Evolutionary conservation across 73 alveolate species (phyloP).

Genomic region (Tetrahymena malaccensis): DNA sequence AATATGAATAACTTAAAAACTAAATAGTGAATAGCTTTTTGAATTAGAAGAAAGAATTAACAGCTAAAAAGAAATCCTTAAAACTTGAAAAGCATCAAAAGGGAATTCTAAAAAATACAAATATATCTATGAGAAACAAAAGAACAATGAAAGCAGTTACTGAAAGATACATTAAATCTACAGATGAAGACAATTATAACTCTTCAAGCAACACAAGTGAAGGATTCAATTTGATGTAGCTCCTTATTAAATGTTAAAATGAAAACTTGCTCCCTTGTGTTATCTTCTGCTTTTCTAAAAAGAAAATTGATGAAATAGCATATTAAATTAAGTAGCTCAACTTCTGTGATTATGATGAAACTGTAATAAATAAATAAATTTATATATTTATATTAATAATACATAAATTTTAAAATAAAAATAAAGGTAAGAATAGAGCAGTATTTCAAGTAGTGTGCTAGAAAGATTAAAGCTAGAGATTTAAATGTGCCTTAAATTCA

Average conservation of each 20-base stretch:
- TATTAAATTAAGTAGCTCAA: conserved; percentile 24
- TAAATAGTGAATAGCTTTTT: conserved; percentile 7
- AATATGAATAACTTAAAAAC: not conserved
- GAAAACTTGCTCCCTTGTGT: conserved; percentile 88
- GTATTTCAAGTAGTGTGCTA: conserved; percentile 59
- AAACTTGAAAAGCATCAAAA: conserved; percentile 45
- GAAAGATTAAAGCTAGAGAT: conserved; percentile 67
- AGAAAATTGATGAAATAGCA: conserved; percentile 71
- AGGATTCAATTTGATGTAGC: not conserved
- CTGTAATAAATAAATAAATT: not conserved
- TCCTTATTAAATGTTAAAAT: conserved; percentile 24
- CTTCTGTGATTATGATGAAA: not conserved
- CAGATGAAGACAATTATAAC: not conserved
- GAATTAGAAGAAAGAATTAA: conserved; percentile 19
- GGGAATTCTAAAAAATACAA: conserved; percentile 43
- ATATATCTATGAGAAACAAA: conserved; percentile 49
- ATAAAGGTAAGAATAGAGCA: conserved; percentile 57
- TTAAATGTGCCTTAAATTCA: conserved; percentile 71
- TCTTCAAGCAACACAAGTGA: not conserved
- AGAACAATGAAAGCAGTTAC: conserved; percentile 41
- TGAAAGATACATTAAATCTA: conserved; percentile 14
- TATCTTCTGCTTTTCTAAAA: conserved; percentile 85
- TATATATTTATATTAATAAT: not conserved
- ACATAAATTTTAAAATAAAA: conserved; percentile 11
- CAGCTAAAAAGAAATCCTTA: conserved; percentile 2